Evolutionary conservation across 2,329 filamentous ascomycete genomes (phyloP), one percentile per base, ranked within the genome.

Genomic region (Lachnellula arida): DNA sequence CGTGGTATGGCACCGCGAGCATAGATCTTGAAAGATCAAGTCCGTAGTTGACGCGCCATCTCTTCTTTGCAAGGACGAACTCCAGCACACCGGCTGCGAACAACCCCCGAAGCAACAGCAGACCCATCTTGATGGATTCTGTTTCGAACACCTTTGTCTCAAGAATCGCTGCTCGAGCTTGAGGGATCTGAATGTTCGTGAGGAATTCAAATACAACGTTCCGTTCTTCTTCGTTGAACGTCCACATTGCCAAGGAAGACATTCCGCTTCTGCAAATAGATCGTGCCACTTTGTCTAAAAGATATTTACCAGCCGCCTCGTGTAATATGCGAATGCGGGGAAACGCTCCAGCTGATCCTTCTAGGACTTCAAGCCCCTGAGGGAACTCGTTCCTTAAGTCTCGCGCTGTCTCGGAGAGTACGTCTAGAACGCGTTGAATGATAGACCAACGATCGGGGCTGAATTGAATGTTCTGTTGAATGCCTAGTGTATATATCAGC

Each of bases 1-100:
- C 83, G 8, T 81, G 76, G 49, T 79, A 90, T 0, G 86, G 86
- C 0, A 89, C 86, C 0, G 86, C 85, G 6, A 87, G 78, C 0
- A 82, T 81, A 37, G 76, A 72, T 8, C 86, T 75, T 0, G 61
- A 49, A 0, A 79, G 76, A 58, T 84, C 76, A 0, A 85, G 69
- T 0, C 82, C 82, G 40, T 85, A 91, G 43, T 82, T 75, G 0
- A 84, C 80, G 48, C 78, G 78, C 80, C 79, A 84, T 14, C 80
- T 69, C 63, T 82, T 83, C 47, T 76, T 49, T 17, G 37, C 14
- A 40, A 40, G n/a, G 37, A 40, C 37, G 4, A 40, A 40, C 37
- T 40, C 37, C 37, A 40, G 37, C 37, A 40, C 37, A 40, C 37
- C 37, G 37, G 37, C 28, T 22, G 42, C 42, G 23, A 44, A 44